Evolutionary conservation across 1,284 basidiomycete species (phyloP).

Genomic region (Termitomyces sp.): DNA sequence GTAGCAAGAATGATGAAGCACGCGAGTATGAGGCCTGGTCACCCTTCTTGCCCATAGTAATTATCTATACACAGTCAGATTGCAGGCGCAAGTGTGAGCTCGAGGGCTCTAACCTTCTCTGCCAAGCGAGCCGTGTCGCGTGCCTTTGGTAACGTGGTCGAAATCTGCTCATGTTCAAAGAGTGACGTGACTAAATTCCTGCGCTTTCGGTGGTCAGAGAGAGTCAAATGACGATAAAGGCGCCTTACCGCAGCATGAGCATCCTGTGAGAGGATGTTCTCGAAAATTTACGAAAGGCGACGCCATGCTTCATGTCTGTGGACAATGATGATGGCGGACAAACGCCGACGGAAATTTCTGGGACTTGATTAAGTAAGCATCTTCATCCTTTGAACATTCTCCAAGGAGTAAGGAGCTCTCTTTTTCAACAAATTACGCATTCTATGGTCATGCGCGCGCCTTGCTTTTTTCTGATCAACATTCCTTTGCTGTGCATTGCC

Average conservation of each 20-base stretch:
- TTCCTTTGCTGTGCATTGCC: neutral
- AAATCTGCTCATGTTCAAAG: slow-evolving; percentile 93
- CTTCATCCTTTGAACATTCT: neutral
- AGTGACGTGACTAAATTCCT: slow-evolving; percentile 95
- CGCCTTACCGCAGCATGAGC: slow-evolving; percentile 78
- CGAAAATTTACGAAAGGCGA: slow-evolving; percentile 85
- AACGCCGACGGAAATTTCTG: slow-evolving; percentile 7
- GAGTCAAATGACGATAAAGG: neutral
- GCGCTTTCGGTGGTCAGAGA: slow-evolving; percentile 12
- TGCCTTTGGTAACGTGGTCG: slow-evolving; percentile 95
- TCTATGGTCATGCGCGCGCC: neutral
- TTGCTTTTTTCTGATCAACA: neutral
- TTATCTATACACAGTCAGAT: slow-evolving; percentile 53
- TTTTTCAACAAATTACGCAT: neutral
- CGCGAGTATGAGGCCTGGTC: slow-evolving; percentile 58
- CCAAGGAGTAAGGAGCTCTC: neutral
- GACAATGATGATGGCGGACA: neutral
- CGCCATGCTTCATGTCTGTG: slow-evolving; percentile 79
- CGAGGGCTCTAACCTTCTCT: slow-evolving; percentile 67
- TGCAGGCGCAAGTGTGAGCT: neutral
- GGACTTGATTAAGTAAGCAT: slow-evolving; percentile 9
- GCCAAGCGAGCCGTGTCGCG: slow-evolving; percentile 88
- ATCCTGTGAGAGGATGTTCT: slow-evolving; percentile 83
- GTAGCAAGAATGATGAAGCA: slow-evolving; percentile 74
- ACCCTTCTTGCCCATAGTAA: slow-evolving; percentile 84